Conservation (phyloP, 768 basidiomycete species). For the Tricholoma saponaceum region DNA sequence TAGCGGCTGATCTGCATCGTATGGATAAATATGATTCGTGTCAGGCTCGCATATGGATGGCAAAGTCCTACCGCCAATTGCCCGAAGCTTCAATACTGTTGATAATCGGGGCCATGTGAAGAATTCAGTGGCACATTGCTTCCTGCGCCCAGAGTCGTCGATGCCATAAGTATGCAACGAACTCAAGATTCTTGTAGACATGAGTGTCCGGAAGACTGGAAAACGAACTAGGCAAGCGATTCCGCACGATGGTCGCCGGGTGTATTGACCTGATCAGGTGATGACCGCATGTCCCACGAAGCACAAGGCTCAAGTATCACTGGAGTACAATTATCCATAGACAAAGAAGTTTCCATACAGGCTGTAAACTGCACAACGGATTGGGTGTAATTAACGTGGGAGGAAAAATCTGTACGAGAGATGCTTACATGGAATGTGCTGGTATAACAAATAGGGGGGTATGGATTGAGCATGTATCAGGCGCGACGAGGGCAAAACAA, state of each 20-base stretch:
- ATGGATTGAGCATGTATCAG: slow-evolving; percentile 21
- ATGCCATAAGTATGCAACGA: background rate
- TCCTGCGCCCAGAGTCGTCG: background rate
- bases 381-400: slow-evolving; percentile 9
- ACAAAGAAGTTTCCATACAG: slow-evolving; percentile 24
- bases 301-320: slow-evolving; percentile 3
- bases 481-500: slow-evolving; percentile 1
- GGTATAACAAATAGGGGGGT: slow-evolving; percentile 37
- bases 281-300: background rate
- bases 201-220: background rate
- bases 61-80: background rate
- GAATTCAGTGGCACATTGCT: background rate
- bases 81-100: background rate
- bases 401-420: background rate
- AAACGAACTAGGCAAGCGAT: background rate
- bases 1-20: background rate
- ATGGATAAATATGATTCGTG: background rate
- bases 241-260: background rate
- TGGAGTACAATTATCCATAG: slow-evolving; percentile 33
- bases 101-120: background rate
- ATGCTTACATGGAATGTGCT: slow-evolving; percentile 3
- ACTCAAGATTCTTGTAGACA: background rate
- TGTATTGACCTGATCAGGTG: slow-evolving; percentile 11
- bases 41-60: background rate
- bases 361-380: slow-evolving; percentile 3